Conservation (phyloP, 2,329 filamentous ascomycete species). For the Pyrenophora graminea region DNA sequence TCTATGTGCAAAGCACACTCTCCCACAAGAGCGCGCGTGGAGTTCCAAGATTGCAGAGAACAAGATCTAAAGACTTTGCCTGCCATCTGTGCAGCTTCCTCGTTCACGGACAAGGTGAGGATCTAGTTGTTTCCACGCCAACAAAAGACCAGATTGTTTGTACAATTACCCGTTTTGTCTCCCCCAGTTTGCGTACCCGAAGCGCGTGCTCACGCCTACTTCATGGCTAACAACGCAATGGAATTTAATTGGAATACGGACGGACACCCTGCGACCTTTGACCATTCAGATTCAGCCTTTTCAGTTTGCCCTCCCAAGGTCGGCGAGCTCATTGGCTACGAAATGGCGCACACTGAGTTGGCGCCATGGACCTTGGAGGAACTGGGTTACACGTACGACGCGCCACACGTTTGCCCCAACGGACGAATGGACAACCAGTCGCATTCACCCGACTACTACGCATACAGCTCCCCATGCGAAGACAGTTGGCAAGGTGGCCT, state of each 20-base stretch:
- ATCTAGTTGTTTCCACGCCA: background rate
- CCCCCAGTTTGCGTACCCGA: background rate
- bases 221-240: background rate
- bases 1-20: too few relatives aligned
- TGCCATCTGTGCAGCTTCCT: too few relatives aligned
- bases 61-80: too few relatives aligned
- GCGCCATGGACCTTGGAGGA: constrained; percentile 3
- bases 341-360: background rate
- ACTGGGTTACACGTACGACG: constrained; percentile 3
- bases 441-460: constrained; percentile 14
- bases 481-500: constrained; percentile 28
- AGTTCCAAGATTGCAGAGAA: too few relatives aligned
- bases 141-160: constrained; percentile 15
- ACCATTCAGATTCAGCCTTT: background rate
- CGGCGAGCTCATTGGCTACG: background rate
- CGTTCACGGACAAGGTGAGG: too few relatives aligned
- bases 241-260: background rate
- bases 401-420: constrained; percentile 1
- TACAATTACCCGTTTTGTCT: constrained; percentile 2
- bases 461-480: constrained; percentile 1
- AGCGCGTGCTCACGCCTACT: background rate
- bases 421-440: constrained; percentile 9
- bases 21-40: too few relatives aligned
- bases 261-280: background rate
- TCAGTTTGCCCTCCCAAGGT: background rate